Percentiles rank a stretch among this genome's conserved stretches.
phyloP scores from a whole-genome alignment of 129 eudicot genomes.

The Pulicaria dysenterica region DNA sequence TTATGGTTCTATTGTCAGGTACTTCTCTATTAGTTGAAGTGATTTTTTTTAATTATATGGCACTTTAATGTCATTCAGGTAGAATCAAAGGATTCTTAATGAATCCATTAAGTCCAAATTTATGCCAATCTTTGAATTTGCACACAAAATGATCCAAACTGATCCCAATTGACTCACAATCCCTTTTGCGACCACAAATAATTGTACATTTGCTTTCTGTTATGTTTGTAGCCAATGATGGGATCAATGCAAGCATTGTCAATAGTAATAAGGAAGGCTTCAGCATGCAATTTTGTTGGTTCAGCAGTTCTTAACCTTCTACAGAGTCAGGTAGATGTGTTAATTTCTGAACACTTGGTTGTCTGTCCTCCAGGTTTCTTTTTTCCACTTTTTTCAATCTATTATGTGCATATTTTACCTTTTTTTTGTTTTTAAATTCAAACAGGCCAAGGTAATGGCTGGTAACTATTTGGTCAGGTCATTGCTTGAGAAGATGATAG shows the following conservation, averaged over 20 bases:
- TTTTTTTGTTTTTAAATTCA: background rate
- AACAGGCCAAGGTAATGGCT: conserved; percentile 91
- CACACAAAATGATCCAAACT: conserved; percentile 6
- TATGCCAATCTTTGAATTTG: background rate
- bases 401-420: conserved; percentile 7
- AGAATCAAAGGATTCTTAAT: conserved; percentile 23
- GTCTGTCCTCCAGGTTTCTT: background rate
- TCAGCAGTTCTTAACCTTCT: conserved; percentile 92
- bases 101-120: conserved; percentile 12
- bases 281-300: conserved; percentile 62
- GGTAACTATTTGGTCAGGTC: conserved; percentile 96
- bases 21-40: background rate
- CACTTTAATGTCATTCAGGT: background rate
- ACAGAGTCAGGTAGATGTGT: conserved; percentile 74
- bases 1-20: conserved; percentile 99
- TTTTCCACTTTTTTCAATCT: conserved; percentile 11
- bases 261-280: conserved; percentile 73
- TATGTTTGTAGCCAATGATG: conserved; percentile 82
- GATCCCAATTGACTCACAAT: background rate
- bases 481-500: conserved; percentile 90
- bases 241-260: conserved; percentile 85
- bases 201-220: background rate
- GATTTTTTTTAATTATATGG: conserved; percentile 6
- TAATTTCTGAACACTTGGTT: conserved; percentile 1
- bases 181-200: conserved; percentile 8